Base-by-base conservation (phyloP, 2,329 filamentous ascomycete genomes). In the Botryosphaeria agaves region DNA sequence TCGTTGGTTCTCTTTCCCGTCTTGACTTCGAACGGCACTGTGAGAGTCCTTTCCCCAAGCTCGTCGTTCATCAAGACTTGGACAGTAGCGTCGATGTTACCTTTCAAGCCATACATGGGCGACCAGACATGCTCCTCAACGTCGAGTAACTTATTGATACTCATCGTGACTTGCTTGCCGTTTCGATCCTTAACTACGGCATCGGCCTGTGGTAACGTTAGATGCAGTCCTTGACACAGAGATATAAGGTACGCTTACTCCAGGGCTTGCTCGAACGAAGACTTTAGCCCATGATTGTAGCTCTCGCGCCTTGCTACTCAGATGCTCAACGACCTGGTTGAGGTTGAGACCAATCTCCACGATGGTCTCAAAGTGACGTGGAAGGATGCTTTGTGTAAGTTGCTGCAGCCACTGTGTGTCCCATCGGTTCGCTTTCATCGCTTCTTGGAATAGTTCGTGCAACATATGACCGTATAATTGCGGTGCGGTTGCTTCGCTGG, bases 81-180 rank as follows among this genome's bases (percentile, higher is more conserved):
- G 1, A 98, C 80, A 0, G 89, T 95, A 17, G 89, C 89, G 55
- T 98, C 89, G 35, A 98, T 89, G 43, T 95, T 98, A 18, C 89
- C 89, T 52, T 98, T 98, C 11, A 98, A 62, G 0, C 89, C 89
- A 48, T 92, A 98, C 72, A 84, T 87, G 1, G 89, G 89, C 5
- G 87, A 95, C 89, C 89, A 98, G 17, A 98, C 75, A 47, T 95
- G 89, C 52, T 98, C 89, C 50, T 98, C 89, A 7, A 98, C 81
- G 47, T 95, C 89, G 9, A 98, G 74, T 17, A 98, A 62, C 48
- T 95, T 98, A 45, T 76, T 91, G 41, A 98, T 75, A 41, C 80
- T 84, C 67, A 95, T 76, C 34, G 67, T 76, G 7, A 77, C 71
- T 40, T 75, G 77, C 31, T 77, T 71, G 24, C 77, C 78, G 45